These are phyloP conservation scores for Gossypium raimondii DNA, from an alignment of 345 rosid species.

Conservation along the genomic window DNA sequence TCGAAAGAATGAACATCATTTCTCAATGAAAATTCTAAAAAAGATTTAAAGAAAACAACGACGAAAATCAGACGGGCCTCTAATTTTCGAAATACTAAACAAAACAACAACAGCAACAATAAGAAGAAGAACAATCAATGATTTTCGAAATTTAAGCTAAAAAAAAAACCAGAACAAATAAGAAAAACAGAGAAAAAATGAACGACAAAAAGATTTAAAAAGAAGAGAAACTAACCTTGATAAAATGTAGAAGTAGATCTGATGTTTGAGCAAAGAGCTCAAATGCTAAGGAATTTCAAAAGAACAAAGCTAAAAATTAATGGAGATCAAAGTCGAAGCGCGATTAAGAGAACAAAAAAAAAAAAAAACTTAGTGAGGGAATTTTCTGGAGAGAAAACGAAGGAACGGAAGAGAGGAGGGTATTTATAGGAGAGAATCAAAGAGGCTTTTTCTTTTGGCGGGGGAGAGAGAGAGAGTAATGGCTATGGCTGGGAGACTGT, in stretches of 20 bases:
- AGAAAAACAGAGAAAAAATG: not conserved
- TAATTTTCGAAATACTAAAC: not conserved
- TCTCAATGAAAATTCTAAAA: not conserved
- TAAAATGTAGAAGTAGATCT: not conserved
- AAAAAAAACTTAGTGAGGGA: slow-evolving; percentile 8
- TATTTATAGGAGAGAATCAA: slow-evolving; percentile 13
- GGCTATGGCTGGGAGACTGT: slow-evolving; percentile 4
- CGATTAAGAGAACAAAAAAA: no score
- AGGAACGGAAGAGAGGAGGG: not conserved
- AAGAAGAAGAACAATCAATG: not conserved
- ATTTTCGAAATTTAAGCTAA: not conserved
- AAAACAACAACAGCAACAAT: no score
- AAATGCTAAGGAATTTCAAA: no score
- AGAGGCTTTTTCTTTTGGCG: slow-evolving; percentile 25
- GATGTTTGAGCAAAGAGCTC: no score
- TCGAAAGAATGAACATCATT: not conserved
- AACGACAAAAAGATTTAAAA: not conserved
- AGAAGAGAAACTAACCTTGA: slow-evolving; percentile 10
- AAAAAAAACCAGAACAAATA: not conserved
- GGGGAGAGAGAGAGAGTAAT: slow-evolving; percentile 9
- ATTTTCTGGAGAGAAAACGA: not conserved
- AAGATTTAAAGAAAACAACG: not conserved
- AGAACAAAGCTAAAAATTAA: no score
- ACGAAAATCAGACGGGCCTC: not conserved
- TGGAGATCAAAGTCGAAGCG: no score